Percentiles rank a stretch among this genome's conserved stretches.
Evolutionary conservation across 257 asterid genomes (phyloP).

Genomic region (Thymus quinquecostatus): DNA sequence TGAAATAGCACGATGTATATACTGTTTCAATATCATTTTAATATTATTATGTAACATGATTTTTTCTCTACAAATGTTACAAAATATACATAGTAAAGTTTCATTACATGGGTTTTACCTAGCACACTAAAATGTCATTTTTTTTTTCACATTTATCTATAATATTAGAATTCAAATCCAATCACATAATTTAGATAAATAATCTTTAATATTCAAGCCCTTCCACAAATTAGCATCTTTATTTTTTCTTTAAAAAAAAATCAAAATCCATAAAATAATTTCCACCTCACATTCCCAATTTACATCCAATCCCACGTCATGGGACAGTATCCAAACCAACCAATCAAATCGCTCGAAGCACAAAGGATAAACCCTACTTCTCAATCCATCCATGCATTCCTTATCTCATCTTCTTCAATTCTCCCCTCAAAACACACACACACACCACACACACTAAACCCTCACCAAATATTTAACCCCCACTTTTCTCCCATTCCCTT

Average conservation of each 20-base stretch:
- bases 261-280: neutral
- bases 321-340: slow-evolving; percentile 42
- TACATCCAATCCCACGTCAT: slow-evolving; percentile 46
- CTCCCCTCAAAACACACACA: slow-evolving; percentile 23
- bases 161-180: neutral
- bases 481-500: slow-evolving; percentile 15
- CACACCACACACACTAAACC: slow-evolving; percentile 47
- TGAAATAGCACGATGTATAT: neutral
- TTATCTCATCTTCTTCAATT: slow-evolving; percentile 32
- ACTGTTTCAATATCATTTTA: neutral
- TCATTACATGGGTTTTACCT: no score
- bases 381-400: slow-evolving; percentile 32
- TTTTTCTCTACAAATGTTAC: neutral
- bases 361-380: slow-evolving; percentile 37
- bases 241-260: neutral
- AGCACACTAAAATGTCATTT: no score
- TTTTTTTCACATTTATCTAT: no score
- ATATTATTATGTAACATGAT: neutral
- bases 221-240: neutral
- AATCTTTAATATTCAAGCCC: neutral
- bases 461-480: slow-evolving; percentile 41
- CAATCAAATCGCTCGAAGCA: slow-evolving; percentile 36
- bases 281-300: slow-evolving; percentile 33
- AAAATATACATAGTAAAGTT: neutral
- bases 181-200: neutral